Conservation (phyloP, 805 yeast genomes). For the Vanderwaltozyma polyspora region DNA sequence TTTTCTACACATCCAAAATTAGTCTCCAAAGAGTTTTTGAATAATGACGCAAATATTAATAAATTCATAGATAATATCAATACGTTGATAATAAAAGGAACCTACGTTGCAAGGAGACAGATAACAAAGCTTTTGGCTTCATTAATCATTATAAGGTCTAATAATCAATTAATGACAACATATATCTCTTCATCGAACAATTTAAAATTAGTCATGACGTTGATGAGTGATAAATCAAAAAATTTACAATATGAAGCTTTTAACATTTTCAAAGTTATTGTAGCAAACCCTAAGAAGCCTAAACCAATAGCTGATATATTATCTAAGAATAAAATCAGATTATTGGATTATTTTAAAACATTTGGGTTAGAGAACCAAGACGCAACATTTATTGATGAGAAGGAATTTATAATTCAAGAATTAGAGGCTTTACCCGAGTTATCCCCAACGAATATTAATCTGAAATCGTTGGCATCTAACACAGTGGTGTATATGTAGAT, state of each 20-base stretch:
- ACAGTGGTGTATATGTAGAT: too few relatives aligned
- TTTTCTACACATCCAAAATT: conserved; percentile 58
- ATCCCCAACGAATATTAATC: neutral
- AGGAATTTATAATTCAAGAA: conserved; percentile 46
- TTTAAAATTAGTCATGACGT: conserved; percentile 73
- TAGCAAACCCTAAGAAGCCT: conserved; percentile 89
- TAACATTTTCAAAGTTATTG: conserved; percentile 85
- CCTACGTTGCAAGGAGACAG: conserved; percentile 88
- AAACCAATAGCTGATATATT: conserved; percentile 70
- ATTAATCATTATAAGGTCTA: conserved; percentile 58
- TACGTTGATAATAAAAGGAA: conserved; percentile 57
- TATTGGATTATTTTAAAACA: conserved; percentile 54
- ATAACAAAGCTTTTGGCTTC: conserved; percentile 66
- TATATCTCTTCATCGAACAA: conserved; percentile 77
- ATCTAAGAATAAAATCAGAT: conserved; percentile 68
- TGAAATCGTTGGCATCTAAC: too few relatives aligned
- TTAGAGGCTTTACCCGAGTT: neutral
- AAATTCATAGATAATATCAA: conserved; percentile 54
- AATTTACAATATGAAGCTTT: conserved; percentile 86
- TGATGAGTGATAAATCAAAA: conserved; percentile 78
- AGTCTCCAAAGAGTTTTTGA: conserved; percentile 55
- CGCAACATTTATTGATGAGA: conserved; percentile 64
- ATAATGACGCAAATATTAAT: conserved; percentile 35
- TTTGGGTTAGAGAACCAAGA: conserved; percentile 52
- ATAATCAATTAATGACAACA: conserved; percentile 58